Conservation (phyloP, 192 early-diverging fungal species). For the Coemansia sp. region DNA sequence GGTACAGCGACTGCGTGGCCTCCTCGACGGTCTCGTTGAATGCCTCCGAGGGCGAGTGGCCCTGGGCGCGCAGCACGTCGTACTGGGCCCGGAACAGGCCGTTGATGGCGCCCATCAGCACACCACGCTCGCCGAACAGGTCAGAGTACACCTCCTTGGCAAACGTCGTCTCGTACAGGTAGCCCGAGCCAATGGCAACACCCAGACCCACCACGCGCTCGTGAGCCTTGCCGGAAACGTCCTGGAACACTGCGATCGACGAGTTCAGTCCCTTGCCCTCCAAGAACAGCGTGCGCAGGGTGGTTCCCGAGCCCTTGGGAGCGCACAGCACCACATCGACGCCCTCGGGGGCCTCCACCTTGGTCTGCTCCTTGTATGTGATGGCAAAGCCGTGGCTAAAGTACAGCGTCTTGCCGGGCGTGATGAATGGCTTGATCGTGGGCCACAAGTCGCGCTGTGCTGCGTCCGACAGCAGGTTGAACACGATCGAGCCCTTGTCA, state of each 20-base stretch:
- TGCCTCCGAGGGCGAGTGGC: slow-evolving; percentile 96
- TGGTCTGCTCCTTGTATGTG: slow-evolving; percentile 88
- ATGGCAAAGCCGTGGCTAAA: slow-evolving; percentile 97
- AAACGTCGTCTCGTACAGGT: slow-evolving; percentile 97
- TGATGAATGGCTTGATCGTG: slow-evolving; percentile 80
- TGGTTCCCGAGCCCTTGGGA: slow-evolving; percentile 94
- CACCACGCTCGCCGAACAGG: slow-evolving; percentile 93
- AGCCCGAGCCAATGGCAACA: slow-evolving; percentile 92
- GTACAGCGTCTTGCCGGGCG: slow-evolving; percentile 97
- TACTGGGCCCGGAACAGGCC: slow-evolving; percentile 95
- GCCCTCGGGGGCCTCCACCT: slow-evolving; percentile 85
- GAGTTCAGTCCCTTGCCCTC: slow-evolving; percentile 97
- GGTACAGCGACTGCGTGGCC: slow-evolving; percentile 96
- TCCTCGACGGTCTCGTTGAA: slow-evolving; percentile 99
- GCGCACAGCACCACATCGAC: slow-evolving; percentile 95
- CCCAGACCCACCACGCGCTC: slow-evolving; percentile 90
- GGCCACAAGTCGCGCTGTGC: slow-evolving; percentile 91
- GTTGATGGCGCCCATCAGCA: slow-evolving; percentile 98
- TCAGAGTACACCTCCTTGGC: slow-evolving; percentile 97
- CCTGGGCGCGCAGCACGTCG: slow-evolving; percentile 88
- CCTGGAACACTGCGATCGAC: slow-evolving; percentile 92
- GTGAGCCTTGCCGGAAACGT: slow-evolving; percentile 88
- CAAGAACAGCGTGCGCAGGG: slow-evolving; percentile 92
- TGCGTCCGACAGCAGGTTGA: slow-evolving; percentile 96
- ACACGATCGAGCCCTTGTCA: slow-evolving; percentile 85